Base-by-base conservation (phyloP, 352 stramenopile genomes). In the Phytopythium delawarense region DNA sequence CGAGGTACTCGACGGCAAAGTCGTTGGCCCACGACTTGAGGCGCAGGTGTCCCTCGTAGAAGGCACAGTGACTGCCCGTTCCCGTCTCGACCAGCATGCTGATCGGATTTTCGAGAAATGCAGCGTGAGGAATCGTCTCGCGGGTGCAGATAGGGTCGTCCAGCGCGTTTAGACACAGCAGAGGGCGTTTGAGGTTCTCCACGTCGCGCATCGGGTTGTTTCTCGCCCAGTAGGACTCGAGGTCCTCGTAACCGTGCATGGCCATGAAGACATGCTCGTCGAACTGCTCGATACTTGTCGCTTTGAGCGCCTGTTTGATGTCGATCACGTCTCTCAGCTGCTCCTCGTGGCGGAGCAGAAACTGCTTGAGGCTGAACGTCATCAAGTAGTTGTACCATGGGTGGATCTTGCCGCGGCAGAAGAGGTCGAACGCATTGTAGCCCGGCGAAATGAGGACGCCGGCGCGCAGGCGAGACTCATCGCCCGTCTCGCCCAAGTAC, bases 161-260 rank as follows among this genome's bases (percentile, higher is more conserved):
- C 21, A 88, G 70, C 6, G 84, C 84, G 54, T 91, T 94, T 53
- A 94, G 79, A 35, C 79, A 89, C 9, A 94, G 64, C 54, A 90
- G 55, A 1, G 84, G 84, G 21, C 81, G 78, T 35, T 64, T 64
- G 46, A 94, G 73, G 37, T 75, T 83, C 30, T 74, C 54, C 15
- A 88, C 64, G 12, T 79, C 65, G 37, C 79, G 82, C 78, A 94
- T 89, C 21, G 84, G 84, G 68, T 94, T 87, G 69, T 94, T 94
- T 21, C 79, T 42, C 21, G 62, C 52, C 84, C 84, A 94, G 62
- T 92, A 94, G 16, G 67, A 46, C 54, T 88, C 79, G 7, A 91
- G 46, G 59, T 87, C 72, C 3, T 64, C 59, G 59, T 90, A 92
- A 6, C 82, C 84, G 64, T 94, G 79, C 70, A 94, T 84, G 45